A percentile compares a stretch with the other conserved stretches of the same genome.
Conservation (phyloP, 495 filamentous ascomycete species). For the Lophiotrema nucula region DNA sequence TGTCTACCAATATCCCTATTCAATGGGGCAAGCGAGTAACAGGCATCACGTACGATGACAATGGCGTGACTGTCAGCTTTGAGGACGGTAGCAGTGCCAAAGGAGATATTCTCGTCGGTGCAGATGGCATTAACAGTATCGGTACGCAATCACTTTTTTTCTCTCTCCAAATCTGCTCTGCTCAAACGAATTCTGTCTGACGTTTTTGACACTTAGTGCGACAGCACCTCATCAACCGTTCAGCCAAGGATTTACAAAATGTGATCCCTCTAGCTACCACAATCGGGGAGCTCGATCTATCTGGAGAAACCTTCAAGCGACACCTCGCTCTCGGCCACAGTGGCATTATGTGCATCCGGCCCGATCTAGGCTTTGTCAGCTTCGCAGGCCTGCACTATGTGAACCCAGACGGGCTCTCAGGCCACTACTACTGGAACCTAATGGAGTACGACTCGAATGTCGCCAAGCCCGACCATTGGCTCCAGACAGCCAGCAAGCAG, state of each 20-base stretch:
- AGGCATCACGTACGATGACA: background rate
- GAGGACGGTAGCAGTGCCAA: slow-evolving; percentile 1
- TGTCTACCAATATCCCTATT: background rate
- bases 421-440: slow-evolving; percentile 6
- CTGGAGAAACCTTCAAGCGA: slow-evolving; percentile 2
- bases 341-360: background rate
- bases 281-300: slow-evolving; percentile 1
- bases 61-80: background rate
- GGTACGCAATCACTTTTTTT: no score
- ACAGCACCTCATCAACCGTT: no score
- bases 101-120: slow-evolving; percentile 5
- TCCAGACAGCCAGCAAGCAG: slow-evolving; percentile 4
- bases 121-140: slow-evolving; percentile 4
- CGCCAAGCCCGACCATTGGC: slow-evolving; percentile 2
- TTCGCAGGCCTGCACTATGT: slow-evolving; percentile 13
- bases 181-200: no score
- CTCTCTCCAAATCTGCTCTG: no score
- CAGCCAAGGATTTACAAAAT: no score
- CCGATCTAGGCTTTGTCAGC: slow-evolving; percentile 7
- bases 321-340: slow-evolving; percentile 5
- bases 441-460: slow-evolving; percentile 5
- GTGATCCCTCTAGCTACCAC: no score
- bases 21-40: slow-evolving; percentile 1
- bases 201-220: no score
- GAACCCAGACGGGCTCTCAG: background rate